Percentiles rank a stretch among this genome's conserved stretches.
These are phyloP conservation scores for Dothistroma pini DNA, from an alignment of 2,329 filamentous ascomycete genomes.

Conservation along the genomic window DNA sequence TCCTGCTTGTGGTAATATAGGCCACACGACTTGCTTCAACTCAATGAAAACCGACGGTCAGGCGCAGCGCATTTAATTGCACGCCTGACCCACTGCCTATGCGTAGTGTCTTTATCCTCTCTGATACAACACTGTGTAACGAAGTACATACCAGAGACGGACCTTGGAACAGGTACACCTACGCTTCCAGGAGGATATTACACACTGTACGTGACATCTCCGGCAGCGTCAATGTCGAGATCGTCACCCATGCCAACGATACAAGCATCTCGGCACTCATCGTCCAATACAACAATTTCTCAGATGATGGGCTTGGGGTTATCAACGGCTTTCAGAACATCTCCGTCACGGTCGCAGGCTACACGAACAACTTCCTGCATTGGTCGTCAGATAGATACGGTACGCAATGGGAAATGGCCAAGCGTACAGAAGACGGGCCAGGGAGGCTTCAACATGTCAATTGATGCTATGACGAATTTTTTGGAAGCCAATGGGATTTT, in stretches of 20 bases:
- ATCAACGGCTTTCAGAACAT: slow-evolving; percentile 12
- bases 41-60: slow-evolving; percentile 41
- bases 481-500: slow-evolving; percentile 44
- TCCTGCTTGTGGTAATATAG: slow-evolving; percentile 44
- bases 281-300: slow-evolving; percentile 7
- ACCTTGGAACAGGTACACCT: background rate
- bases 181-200: slow-evolving; percentile 4
- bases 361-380: slow-evolving; percentile 11
- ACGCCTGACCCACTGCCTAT: slow-evolving; percentile 30
- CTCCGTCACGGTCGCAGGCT: slow-evolving; percentile 5
- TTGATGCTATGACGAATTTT: slow-evolving; percentile 40
- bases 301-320: slow-evolving; percentile 3
- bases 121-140: slow-evolving; percentile 36
- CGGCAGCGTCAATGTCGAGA: slow-evolving; percentile 6
- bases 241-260: background rate
- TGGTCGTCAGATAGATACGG: slow-evolving; percentile 14
- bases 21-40: slow-evolving; percentile 41
- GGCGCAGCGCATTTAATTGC: slow-evolving; percentile 45
- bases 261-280: background rate
- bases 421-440: slow-evolving; percentile 11
- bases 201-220: slow-evolving; percentile 1
- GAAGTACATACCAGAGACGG: slow-evolving; percentile 29
- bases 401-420: background rate
- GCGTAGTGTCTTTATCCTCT: slow-evolving; percentile 25
- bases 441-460: slow-evolving; percentile 33